Percentiles rank a stretch among this genome's conserved stretches.
Evolutionary conservation across 768 basidiomycete species (phyloP).

Genomic region (Leccinum imitatum): DNA sequence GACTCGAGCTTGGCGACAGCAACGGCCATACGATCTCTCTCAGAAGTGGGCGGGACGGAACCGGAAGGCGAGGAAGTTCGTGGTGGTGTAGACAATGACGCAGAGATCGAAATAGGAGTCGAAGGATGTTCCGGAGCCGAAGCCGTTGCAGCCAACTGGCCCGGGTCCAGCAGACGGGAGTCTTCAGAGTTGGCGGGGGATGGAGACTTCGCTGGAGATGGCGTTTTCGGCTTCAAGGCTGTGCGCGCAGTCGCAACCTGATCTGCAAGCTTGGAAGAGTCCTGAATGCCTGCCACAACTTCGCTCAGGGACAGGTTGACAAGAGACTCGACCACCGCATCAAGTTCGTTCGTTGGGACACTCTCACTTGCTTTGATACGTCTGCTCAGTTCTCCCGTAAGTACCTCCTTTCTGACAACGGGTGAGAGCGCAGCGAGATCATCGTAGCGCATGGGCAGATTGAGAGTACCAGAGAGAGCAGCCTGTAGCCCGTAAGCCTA

Average conservation of each 20-base stretch:
- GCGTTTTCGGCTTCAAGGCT: slow-evolving; percentile 35
- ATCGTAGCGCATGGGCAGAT: slow-evolving; percentile 84
- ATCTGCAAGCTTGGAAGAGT: slow-evolving; percentile 60
- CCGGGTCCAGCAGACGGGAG: slow-evolving; percentile 66
- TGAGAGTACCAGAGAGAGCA: slow-evolving; percentile 75
- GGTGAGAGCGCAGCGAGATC: slow-evolving; percentile 80
- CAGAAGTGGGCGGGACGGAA: slow-evolving; percentile 60
- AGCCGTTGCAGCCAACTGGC: slow-evolving; percentile 67
- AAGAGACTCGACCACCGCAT: slow-evolving; percentile 69
- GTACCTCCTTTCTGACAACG: slow-evolving; percentile 82
- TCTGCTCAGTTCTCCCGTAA: slow-evolving; percentile 79
- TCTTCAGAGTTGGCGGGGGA: slow-evolving; percentile 63
- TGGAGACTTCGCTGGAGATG: slow-evolving; percentile 51
- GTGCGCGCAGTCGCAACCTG: slow-evolving; percentile 51
- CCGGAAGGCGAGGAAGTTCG: slow-evolving; percentile 78
- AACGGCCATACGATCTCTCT: slow-evolving; percentile 69
- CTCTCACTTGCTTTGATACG: slow-evolving; percentile 60
- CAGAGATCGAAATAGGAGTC: slow-evolving; percentile 77
- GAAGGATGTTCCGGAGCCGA: slow-evolving; percentile 90
- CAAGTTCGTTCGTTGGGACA: slow-evolving; percentile 56
- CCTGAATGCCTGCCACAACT: slow-evolving; percentile 74
- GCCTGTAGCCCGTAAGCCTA: slow-evolving; percentile 46
- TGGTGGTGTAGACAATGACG: slow-evolving; percentile 76
- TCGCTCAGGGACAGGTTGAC: slow-evolving; percentile 71
- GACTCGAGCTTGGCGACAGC: slow-evolving; percentile 68